Conservation (phyloP, 2,329 filamentous ascomycete species). For the Scedosporium aurantiacum region DNA sequence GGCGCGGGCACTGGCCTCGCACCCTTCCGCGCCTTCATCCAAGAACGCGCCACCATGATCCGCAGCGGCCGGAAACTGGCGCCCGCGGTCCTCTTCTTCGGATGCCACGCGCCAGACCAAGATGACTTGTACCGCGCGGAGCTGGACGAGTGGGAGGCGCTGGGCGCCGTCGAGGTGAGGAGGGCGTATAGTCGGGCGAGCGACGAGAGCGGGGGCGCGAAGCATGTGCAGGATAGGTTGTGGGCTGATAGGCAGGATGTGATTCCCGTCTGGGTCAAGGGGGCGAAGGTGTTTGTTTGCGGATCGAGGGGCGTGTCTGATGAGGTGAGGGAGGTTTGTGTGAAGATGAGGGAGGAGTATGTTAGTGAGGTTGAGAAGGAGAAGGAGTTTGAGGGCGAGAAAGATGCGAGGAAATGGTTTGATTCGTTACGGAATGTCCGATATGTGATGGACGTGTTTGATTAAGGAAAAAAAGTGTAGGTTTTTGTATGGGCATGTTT, state of each 20-base stretch:
- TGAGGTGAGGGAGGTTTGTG: constrained; percentile 29
- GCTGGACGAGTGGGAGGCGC: constrained; percentile 45
- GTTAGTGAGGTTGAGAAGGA: constrained; percentile 12
- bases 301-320: constrained; percentile 43
- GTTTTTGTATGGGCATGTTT: no score
- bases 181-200: constrained; percentile 39
- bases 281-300: constrained; percentile 53
- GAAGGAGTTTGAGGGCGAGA: constrained; percentile 21
- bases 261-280: constrained; percentile 26
- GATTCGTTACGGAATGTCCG: constrained; percentile 40
- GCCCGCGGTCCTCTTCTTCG: constrained; percentile 53
- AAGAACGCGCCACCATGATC: constrained; percentile 45
- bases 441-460: constrained; percentile 52
- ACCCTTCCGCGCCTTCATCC: constrained; percentile 52
- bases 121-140: constrained; percentile 53
- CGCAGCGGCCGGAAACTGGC: constrained; percentile 41
- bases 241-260: constrained; percentile 24
- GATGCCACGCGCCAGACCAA: constrained; percentile 41
- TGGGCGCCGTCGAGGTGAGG: constrained; percentile 49
- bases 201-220: constrained; percentile 33
- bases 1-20: constrained; percentile 46
- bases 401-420: constrained; percentile 34
- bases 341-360: constrained; percentile 23
- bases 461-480: constrained; percentile 21
- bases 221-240: constrained; percentile 36